Percentiles rank a stretch among this genome's conserved stretches.
These are phyloP conservation scores for Blastobotrys attinorum DNA, from an alignment of 805 yeast genomes.

Conservation along the genomic window DNA sequence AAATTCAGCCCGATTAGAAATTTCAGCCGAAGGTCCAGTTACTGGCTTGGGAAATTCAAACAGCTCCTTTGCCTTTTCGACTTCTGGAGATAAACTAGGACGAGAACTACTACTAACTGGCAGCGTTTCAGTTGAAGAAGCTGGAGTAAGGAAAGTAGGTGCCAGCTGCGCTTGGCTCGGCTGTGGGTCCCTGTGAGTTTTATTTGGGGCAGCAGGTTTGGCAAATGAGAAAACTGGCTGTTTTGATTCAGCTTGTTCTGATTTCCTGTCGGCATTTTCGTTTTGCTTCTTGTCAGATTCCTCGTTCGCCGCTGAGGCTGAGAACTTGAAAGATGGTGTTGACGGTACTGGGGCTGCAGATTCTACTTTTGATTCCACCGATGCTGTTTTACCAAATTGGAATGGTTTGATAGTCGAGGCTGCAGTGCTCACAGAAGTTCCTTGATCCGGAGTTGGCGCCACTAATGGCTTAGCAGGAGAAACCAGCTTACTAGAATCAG, in stretches of 20 bases:
- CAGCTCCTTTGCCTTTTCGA: not conserved
- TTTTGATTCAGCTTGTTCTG: not conserved
- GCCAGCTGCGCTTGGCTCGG: not conserved
- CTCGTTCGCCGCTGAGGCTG: not conserved
- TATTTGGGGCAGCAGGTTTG: not conserved
- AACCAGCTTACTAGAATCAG: too few relatives aligned
- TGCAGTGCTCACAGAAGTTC: not conserved
- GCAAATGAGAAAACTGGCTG: not conserved
- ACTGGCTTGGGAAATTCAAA: not conserved
- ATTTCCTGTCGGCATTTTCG: too few relatives aligned
- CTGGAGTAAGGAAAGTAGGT: too few relatives aligned
- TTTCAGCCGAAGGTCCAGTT: not conserved
- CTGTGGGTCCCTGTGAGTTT: not conserved
- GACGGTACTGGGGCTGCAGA: not conserved
- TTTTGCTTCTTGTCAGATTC: too few relatives aligned
- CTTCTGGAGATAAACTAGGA: not conserved
- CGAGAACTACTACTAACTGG: not conserved
- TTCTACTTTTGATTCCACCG: too few relatives aligned
- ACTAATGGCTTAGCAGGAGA: not conserved
- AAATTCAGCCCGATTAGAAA: not conserved
- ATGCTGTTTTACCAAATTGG: not conserved
- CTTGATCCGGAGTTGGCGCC: not conserved
- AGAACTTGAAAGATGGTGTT: not conserved
- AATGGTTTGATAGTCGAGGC: too few relatives aligned
- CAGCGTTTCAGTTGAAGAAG: too few relatives aligned